Conservation (phyloP, 257 asterid genomes). For the Solanum medicagineum region DNA sequence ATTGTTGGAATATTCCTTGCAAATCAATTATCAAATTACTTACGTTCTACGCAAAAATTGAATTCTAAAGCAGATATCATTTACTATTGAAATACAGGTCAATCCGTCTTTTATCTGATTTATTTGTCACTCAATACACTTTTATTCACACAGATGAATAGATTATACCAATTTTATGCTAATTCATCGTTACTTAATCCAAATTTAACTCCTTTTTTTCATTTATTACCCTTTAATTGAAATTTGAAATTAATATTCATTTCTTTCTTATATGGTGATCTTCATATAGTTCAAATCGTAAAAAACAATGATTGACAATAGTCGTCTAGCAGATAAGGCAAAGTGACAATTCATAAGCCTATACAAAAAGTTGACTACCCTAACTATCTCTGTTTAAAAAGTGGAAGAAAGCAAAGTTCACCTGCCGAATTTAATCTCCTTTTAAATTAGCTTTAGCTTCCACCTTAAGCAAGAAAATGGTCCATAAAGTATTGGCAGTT, state of each 20-base stretch:
- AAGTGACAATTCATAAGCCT: background rate
- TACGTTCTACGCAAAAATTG: too few species aligned
- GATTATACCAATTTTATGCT: background rate
- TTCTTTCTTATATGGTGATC: background rate
- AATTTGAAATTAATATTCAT: background rate
- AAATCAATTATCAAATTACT: too few species aligned
- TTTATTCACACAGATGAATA: background rate
- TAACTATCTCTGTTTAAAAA: background rate
- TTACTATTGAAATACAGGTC: too few species aligned
- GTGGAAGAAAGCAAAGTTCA: conserved; percentile 1
- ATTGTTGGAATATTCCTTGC: too few species aligned
- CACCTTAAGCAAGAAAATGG: conserved; percentile 4
- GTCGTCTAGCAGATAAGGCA: background rate
- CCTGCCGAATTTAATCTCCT: background rate
- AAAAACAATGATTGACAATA: background rate
- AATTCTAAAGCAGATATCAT: too few species aligned
- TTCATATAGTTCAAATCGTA: background rate
- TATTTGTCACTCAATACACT: too few species aligned
- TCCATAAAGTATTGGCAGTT: too few species aligned
- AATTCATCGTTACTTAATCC: background rate
- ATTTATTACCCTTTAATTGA: background rate
- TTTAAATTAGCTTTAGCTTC: background rate
- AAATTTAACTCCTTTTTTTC: background rate
- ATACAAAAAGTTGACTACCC: background rate
- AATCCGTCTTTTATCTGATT: too few species aligned